Percentiles rank a stretch among this genome's conserved stretches.
phyloP scores from a whole-genome alignment of 805 yeast genomes.

The Kazachstania africana region DNA sequence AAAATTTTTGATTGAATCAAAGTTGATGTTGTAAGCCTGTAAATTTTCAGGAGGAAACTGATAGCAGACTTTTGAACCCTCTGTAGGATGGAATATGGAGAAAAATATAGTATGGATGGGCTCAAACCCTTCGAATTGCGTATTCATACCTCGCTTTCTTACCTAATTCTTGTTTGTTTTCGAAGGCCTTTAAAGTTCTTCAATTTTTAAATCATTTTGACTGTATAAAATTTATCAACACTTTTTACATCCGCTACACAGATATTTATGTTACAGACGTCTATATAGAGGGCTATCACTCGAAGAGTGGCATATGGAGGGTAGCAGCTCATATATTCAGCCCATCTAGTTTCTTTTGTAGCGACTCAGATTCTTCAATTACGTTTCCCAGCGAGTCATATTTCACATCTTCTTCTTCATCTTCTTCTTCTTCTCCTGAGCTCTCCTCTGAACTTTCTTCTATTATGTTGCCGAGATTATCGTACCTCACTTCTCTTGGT shows the following conservation, averaged over 20 bases:
- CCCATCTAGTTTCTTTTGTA: too few species aligned
- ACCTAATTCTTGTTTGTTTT: neutral
- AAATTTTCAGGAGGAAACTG: conserved; percentile 70
- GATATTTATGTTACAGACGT: too few species aligned
- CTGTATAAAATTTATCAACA: too few species aligned
- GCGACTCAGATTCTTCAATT: conserved; percentile 8
- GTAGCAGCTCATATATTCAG: too few species aligned
- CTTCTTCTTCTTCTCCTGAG: conserved; percentile 12
- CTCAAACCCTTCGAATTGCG: conserved; percentile 50
- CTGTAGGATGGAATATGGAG: conserved; percentile 89
- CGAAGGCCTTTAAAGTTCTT: neutral
- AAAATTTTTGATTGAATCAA: conserved; percentile 79
- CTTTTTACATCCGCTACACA: too few species aligned
- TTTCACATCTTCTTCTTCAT: conserved; percentile 2
- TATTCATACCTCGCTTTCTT: too few species aligned
- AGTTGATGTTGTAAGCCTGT: conserved; percentile 41
- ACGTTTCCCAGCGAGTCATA: conserved; percentile 15
- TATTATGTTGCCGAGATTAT: conserved; percentile 17
- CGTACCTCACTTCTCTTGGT: conserved; percentile 5
- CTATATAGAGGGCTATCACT: too few species aligned
- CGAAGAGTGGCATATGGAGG: too few species aligned
- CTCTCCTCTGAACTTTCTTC: conserved; percentile 17
- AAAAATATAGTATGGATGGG: conserved; percentile 86
- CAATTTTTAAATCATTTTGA: too few species aligned
- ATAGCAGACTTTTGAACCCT: conserved; percentile 83